Percentiles rank a stretch among this genome's conserved stretches.
phyloP scores from a whole-genome alignment of 331 rosid genomes.

The Telfairia occidentalis region DNA sequence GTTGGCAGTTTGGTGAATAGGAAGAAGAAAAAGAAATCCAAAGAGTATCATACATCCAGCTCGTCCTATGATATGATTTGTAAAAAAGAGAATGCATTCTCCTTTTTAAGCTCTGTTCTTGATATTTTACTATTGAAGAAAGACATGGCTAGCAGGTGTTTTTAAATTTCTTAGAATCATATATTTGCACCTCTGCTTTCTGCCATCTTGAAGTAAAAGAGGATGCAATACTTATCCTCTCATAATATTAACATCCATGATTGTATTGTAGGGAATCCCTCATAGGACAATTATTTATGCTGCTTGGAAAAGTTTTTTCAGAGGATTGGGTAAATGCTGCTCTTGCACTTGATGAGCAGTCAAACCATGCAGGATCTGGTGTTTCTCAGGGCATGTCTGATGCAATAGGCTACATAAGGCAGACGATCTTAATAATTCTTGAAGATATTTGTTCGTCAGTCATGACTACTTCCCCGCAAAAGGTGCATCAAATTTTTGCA shows the following conservation, averaged over 20 bases:
- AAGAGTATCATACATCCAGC: slow-evolving; percentile 22
- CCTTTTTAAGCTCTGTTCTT: slow-evolving; percentile 57
- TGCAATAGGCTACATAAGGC: slow-evolving; percentile 46
- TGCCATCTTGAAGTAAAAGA: background rate
- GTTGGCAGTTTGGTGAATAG: slow-evolving; percentile 21
- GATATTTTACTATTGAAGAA: slow-evolving; percentile 80
- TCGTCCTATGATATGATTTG: slow-evolving; percentile 20
- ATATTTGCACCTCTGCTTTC: background rate
- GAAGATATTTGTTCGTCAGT: slow-evolving; percentile 58
- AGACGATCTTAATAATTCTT: slow-evolving; percentile 60
- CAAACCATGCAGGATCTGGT: slow-evolving; percentile 17
- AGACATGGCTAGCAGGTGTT: slow-evolving; percentile 54
- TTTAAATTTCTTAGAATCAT: background rate
- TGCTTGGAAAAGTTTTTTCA: slow-evolving; percentile 39
- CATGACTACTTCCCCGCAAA: slow-evolving; percentile 15
- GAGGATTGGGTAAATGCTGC: slow-evolving; percentile 35
- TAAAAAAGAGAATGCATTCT: slow-evolving; percentile 30
- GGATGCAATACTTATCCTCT: background rate
- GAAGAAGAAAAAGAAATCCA: slow-evolving; percentile 50
- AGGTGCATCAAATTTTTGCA: slow-evolving; percentile 23
- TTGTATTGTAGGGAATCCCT: slow-evolving; percentile 53
- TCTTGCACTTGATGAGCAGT: slow-evolving; percentile 24
- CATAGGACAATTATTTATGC: slow-evolving; percentile 52
- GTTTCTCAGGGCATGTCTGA: slow-evolving; percentile 23
- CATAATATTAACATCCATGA: background rate